Percentiles rank a stretch among this genome's conserved stretches.
Conservation (phyloP, 768 basidiomycete genomes). For the Psilocybe azurescens region DNA sequence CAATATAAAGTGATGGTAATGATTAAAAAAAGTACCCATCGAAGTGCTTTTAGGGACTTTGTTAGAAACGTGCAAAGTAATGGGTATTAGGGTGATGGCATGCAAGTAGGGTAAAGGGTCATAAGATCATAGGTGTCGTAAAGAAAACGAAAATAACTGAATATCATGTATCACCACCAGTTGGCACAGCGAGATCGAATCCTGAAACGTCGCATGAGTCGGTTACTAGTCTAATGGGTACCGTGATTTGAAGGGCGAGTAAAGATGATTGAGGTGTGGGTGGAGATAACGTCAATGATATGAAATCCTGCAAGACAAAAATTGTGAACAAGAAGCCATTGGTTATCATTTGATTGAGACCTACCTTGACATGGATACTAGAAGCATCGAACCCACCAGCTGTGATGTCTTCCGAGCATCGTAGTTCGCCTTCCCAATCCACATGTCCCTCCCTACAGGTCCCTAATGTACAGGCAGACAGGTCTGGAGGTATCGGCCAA, state of each 20-base stretch:
- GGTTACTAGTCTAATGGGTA: slow-evolving; percentile 64
- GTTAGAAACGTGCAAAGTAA: not conserved
- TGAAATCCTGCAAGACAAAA: slow-evolving; percentile 53
- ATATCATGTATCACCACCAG: not conserved
- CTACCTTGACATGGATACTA: slow-evolving; percentile 47
- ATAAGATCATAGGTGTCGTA: not conserved
- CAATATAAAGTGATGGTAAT: not conserved
- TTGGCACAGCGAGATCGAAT: slow-evolving; percentile 16
- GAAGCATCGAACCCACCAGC: slow-evolving; percentile 52
- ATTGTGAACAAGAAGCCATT: slow-evolving; percentile 1
- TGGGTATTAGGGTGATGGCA: not conserved
- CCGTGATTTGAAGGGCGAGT: slow-evolving; percentile 43
- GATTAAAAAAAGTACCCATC: not conserved
- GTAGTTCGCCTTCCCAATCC: slow-evolving; percentile 67
- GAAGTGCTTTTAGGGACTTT: not conserved
- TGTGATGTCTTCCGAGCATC: slow-evolving; percentile 37
- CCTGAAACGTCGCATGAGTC: slow-evolving; percentile 47
- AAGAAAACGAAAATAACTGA: not conserved
- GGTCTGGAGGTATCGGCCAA: slow-evolving; percentile 46
- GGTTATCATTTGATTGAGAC: slow-evolving; percentile 9
- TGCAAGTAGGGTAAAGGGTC: not conserved
- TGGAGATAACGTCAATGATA: slow-evolving; percentile 55
- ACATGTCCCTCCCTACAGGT: slow-evolving; percentile 43
- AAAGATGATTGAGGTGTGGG: slow-evolving; percentile 39
- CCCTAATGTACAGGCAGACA: slow-evolving; percentile 26